Evolutionary conservation across 108 stramenopile genomes (phyloP).

Genomic region (Fragilariopsis cylindrus): DNA sequence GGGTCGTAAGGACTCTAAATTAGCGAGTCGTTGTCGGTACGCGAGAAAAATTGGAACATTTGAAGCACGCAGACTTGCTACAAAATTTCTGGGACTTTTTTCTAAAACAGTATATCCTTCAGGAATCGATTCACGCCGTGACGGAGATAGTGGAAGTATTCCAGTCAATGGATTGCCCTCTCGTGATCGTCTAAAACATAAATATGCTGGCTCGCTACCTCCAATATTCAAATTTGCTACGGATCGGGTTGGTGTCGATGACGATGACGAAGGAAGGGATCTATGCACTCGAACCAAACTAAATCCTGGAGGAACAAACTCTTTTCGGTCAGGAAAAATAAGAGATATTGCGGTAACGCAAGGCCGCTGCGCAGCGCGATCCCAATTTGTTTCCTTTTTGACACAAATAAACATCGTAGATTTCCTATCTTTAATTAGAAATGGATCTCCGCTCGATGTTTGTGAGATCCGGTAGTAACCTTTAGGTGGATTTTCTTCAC

Average conservation of each 20-base stretch:
- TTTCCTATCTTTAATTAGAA: constrained; percentile 37
- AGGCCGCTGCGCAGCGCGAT: constrained; percentile 84
- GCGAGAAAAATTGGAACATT: constrained; percentile 65
- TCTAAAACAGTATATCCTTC: constrained; percentile 87
- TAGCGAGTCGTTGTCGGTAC: constrained; percentile 80
- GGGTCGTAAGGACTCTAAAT: constrained; percentile 79
- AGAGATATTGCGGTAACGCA: constrained; percentile 80
- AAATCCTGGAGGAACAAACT: constrained; percentile 89
- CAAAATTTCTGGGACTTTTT: constrained; percentile 69
- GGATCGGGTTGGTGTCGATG: constrained; percentile 11
- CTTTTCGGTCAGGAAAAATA: constrained; percentile 81
- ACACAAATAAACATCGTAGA: constrained; percentile 58
- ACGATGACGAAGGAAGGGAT: not conserved
- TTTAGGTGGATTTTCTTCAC: constrained; percentile 58
- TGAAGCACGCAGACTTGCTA: constrained; percentile 43
- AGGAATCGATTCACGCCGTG: constrained; percentile 68
- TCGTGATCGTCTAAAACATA: constrained; percentile 83
- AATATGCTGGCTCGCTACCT: constrained; percentile 63
- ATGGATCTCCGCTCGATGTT: constrained; percentile 37
- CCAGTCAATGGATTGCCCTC: constrained; percentile 90
- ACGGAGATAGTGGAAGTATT: constrained; percentile 64
- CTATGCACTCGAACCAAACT: constrained; percentile 61
- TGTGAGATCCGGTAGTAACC: constrained; percentile 79
- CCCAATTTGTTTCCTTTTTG: constrained; percentile 88
- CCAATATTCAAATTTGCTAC: constrained; percentile 52